These are phyloP conservation scores for Nakazawaea siamensis DNA, from an alignment of 805 yeast species.

Conservation along the genomic window DNA sequence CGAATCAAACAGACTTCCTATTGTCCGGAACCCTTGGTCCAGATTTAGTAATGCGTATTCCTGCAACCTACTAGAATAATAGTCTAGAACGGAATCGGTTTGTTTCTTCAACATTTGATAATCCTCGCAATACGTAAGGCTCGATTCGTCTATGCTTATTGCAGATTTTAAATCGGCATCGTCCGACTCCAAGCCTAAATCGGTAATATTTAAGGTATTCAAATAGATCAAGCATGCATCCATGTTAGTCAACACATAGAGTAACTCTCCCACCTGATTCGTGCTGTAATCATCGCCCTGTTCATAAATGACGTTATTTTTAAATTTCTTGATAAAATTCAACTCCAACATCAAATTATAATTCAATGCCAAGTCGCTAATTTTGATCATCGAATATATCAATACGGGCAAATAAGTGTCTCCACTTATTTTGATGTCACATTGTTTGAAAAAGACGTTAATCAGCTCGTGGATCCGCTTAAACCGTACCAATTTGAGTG, in stretches of 20 bases:
- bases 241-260: slow-evolving; percentile 26
- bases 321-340: slow-evolving; percentile 24
- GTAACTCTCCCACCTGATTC: slow-evolving; percentile 23
- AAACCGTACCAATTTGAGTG: slow-evolving; percentile 23
- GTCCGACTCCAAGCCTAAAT: slow-evolving; percentile 16
- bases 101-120: slow-evolving; percentile 1
- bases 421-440: slow-evolving; percentile 17
- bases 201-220: slow-evolving; percentile 23
- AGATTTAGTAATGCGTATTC: slow-evolving; percentile 20
- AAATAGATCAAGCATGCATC: slow-evolving; percentile 27
- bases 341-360: slow-evolving; percentile 21
- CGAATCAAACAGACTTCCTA: slow-evolving; percentile 26
- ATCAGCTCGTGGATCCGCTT: slow-evolving; percentile 21
- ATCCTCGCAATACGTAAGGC: slow-evolving; percentile 10
- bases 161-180: slow-evolving; percentile 31
- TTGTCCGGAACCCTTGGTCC: slow-evolving; percentile 26
- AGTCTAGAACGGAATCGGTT: slow-evolving; percentile 1
- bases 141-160: slow-evolving; percentile 6
- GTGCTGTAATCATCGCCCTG: slow-evolving; percentile 11
- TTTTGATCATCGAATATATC: slow-evolving; percentile 23
- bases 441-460: slow-evolving; percentile 16
- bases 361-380: slow-evolving; percentile 20
- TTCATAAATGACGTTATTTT: slow-evolving; percentile 20
- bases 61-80: slow-evolving; percentile 6
- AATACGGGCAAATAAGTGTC: slow-evolving; percentile 26